phyloP scores from a whole-genome alignment of 225 moss, liverwort and hornwort species.

The Climacium dendroides region DNA sequence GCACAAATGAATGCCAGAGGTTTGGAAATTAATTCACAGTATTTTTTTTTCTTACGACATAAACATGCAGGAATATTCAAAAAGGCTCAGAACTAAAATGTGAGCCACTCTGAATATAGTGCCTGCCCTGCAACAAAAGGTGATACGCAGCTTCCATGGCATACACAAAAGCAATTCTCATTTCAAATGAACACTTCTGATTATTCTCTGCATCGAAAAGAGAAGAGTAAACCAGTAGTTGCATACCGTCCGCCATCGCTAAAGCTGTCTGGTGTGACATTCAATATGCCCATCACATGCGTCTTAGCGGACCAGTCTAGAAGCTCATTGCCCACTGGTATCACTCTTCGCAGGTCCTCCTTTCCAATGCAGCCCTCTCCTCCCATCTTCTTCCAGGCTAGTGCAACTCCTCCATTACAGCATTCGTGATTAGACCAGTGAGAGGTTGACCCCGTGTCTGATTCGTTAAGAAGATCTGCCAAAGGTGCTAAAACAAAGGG shows the following conservation, averaged over 20 bases:
- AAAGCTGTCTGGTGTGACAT: background rate
- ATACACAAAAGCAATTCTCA: background rate
- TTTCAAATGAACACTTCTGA: background rate
- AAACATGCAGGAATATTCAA: background rate
- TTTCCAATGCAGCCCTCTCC: background rate
- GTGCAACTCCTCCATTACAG: background rate
- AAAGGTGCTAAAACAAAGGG: background rate
- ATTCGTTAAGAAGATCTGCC: background rate
- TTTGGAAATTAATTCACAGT: background rate
- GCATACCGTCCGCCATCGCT: background rate
- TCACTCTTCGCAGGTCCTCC: background rate
- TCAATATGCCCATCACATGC: background rate
- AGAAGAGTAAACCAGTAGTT: background rate
- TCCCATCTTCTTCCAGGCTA: background rate
- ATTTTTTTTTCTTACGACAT: background rate
- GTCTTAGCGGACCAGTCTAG: background rate
- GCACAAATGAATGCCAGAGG: background rate
- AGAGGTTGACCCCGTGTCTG: background rate
- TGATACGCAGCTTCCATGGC: background rate
- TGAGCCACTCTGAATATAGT: background rate
- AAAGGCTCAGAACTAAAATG: background rate
- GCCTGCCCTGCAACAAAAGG: background rate
- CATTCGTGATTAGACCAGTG: background rate
- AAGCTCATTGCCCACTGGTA: background rate
- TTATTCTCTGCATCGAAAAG: background rate